Conservation (phyloP, 2,329 filamentous ascomycete genomes). For the Phialophora chinensis region DNA sequence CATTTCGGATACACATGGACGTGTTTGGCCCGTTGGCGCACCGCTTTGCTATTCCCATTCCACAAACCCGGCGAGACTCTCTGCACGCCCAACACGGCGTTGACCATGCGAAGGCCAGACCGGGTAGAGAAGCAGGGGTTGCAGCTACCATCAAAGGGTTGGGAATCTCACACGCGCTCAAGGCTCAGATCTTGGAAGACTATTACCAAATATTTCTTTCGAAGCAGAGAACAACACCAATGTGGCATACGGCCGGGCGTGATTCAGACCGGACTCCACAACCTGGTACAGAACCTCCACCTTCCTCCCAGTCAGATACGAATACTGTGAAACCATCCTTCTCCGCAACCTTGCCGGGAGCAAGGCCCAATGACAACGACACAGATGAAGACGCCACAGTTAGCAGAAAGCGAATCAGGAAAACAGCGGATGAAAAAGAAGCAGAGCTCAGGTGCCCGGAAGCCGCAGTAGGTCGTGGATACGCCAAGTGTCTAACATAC, state of each 20-base stretch:
- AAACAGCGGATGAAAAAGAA: conserved; percentile 1
- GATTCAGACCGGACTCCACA: neutral
- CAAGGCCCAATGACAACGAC: neutral
- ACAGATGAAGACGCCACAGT: neutral
- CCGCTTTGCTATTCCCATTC: neutral
- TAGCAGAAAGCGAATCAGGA: neutral
- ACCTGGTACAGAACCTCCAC: neutral
- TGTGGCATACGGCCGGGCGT: neutral
- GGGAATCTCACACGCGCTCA: neutral
- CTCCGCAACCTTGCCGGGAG: neutral
- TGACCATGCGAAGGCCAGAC: neutral
- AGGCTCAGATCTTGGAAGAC: neutral
- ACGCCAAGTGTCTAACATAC: neutral
- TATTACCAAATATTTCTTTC: neutral
- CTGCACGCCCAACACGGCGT: neutral
- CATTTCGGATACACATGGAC: neutral
- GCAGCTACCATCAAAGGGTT: neutral
- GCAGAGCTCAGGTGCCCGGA: neutral
- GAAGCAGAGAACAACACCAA: neutral
- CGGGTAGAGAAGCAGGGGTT: neutral
- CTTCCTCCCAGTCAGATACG: neutral
- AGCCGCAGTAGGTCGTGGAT: neutral
- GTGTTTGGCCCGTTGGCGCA: neutral
- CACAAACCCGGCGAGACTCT: neutral
- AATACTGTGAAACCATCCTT: neutral